Percentiles rank a stretch among this genome's conserved stretches.
Conservation (phyloP, 139 green algal species). For the Dunaliella primolecta region DNA sequence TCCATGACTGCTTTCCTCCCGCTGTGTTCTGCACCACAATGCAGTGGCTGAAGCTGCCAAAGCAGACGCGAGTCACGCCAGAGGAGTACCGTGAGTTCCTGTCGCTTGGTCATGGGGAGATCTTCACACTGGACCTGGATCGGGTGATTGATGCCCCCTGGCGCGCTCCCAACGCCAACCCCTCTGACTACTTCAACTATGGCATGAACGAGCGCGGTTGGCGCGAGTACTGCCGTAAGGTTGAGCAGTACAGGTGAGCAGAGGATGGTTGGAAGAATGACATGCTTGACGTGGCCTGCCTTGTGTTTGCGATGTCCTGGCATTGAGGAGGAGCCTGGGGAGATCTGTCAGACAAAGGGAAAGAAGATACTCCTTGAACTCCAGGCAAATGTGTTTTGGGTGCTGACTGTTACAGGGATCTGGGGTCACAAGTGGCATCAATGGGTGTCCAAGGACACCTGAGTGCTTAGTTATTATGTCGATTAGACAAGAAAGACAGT, state of each 20-base stretch:
- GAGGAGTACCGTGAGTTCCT: conserved; percentile 92
- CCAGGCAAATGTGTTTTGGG: no score
- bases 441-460: no score
- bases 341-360: background rate
- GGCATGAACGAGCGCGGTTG: conserved; percentile 63
- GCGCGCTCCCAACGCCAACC: conserved; percentile 62
- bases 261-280: background rate
- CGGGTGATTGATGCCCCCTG: conserved; percentile 75
- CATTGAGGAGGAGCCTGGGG: background rate
- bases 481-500: no score
- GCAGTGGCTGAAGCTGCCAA: conserved; percentile 75
- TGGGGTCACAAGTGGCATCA: no score
- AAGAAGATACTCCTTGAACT: background rate
- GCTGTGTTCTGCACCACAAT: no score
- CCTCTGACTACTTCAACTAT: conserved; percentile 89
- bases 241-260: conserved; percentile 48
- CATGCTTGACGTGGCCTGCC: no score
- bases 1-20: no score
- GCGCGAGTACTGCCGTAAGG: conserved; percentile 64
- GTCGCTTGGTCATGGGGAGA: conserved; percentile 80
- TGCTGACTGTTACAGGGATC: no score
- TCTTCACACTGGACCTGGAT: conserved; percentile 82
- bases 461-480: no score
- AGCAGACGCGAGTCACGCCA: conserved; percentile 73
- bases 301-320: background rate